Evolutionary conservation across 1,139 yeast species (phyloP).

Genomic region (Sugiyamaella pinicola): DNA sequence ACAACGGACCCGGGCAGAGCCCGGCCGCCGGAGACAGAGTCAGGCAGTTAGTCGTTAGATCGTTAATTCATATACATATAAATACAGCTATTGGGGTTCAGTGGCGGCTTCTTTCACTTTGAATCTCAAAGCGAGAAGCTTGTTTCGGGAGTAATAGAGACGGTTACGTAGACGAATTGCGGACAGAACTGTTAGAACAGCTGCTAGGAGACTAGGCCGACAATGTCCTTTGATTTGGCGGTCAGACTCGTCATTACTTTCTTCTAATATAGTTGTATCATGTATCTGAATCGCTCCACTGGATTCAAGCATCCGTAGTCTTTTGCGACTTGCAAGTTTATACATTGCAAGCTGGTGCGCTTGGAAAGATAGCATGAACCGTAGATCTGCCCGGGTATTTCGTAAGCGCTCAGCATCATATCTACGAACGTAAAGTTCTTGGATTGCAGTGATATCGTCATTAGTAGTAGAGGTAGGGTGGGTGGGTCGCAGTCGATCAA

Average conservation of each 20-base stretch:
- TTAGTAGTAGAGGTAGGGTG: too few relatives aligned
- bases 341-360: conserved; percentile 22
- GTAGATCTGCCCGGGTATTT: conserved; percentile 21
- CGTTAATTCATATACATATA: conserved; percentile 6
- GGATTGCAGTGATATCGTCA: conserved; percentile 7
- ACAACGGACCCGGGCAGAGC: too few relatives aligned
- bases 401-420: conserved; percentile 20
- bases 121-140: conserved; percentile 4
- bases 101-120: conserved; percentile 7
- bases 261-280: conserved; percentile 19
- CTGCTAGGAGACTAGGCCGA: conserved; percentile 16
- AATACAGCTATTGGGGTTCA: neutral
- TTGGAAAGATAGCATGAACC: conserved; percentile 24
- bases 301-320: conserved; percentile 21
- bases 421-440: conserved; percentile 14
- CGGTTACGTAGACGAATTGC: conserved; percentile 25
- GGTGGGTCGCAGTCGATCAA: neutral
- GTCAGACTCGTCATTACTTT: neutral
- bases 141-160: conserved; percentile 11
- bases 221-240: neutral
- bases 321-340: conserved; percentile 18
- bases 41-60: conserved; percentile 5
- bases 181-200: conserved; percentile 23
- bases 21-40: too few relatives aligned
- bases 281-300: conserved; percentile 19